Conservation (phyloP, 2,329 filamentous ascomycete genomes). For the Cyanodermella asteris region DNA sequence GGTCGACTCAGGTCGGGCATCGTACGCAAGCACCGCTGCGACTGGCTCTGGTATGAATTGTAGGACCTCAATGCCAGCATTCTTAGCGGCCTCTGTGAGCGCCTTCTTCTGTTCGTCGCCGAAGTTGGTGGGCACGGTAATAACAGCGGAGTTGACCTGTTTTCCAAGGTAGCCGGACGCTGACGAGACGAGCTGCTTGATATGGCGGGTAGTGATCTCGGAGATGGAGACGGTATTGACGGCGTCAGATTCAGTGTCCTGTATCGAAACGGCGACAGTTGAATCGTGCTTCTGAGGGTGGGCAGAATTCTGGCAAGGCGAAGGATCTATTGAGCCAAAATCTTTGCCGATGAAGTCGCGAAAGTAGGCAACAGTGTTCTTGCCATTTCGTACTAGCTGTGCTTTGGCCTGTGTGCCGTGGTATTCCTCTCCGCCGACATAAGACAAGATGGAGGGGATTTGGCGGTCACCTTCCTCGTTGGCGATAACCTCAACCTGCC, state of each 20-base stretch:
- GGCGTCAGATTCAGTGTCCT: constrained; percentile 47
- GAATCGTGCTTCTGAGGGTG: constrained; percentile 59
- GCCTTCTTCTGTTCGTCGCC: constrained; percentile 67
- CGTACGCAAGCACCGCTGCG: constrained; percentile 73
- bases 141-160: constrained; percentile 79
- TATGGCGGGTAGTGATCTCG: constrained; percentile 66
- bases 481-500: constrained; percentile 92
- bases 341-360: constrained; percentile 88
- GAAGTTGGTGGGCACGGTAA: constrained; percentile 89
- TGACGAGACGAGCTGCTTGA: constrained; percentile 59
- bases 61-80: constrained; percentile 66
- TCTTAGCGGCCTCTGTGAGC: constrained; percentile 53
- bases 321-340: constrained; percentile 95
- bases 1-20: constrained; percentile 56
- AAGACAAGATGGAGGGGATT: constrained; percentile 84
- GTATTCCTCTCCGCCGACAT: constrained; percentile 90
- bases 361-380: constrained; percentile 90
- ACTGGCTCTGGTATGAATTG: constrained; percentile 87
- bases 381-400: constrained; percentile 76
- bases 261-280: constrained; percentile 59
- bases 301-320: constrained; percentile 78
- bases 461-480: constrained; percentile 99
- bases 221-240: constrained; percentile 51
- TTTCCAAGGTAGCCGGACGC: constrained; percentile 86
- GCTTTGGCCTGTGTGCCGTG: constrained; percentile 87